Evolutionary conservation across 2,329 filamentous ascomycete genomes (phyloP), one percentile per base, ranked within the genome.

Genomic region (Eurotiales sp.): DNA sequence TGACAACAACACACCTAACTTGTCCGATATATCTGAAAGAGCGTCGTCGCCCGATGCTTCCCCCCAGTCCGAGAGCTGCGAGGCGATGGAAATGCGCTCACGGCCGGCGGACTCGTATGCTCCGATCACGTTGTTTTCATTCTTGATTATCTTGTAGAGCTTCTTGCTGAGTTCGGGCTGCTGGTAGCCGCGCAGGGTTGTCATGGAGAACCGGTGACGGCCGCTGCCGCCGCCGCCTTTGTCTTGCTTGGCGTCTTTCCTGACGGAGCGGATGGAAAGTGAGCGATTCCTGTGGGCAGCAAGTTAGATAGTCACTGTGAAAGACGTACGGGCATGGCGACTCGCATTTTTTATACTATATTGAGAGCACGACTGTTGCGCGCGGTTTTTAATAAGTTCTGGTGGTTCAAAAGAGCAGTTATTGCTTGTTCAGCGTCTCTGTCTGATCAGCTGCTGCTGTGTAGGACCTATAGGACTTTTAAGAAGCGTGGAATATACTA

Each of bases 61-160:
- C 52, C 93, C 93, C 93, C 93, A 99, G 60, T 97, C 91, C 7
- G 90, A 95, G 40, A 99, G 82, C 75, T 97, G 92, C 10, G 85
- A 84, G 14, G 91, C 93, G 63, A 97, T 90, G 45, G 84, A 83
- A 55, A 89, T 74, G 52, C 90, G 88, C 75, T 96, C 92, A 54
- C 86, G 87, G 44, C 85, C 89, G 6, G 92, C 93, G 6, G 83
- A 76, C 74, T 96, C 90, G 73, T 96, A 87, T 44, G 88, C 87
- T 45, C 81, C 78, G 62, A 97, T 90, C 30, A 91, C 85, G 65
- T 87, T 85, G 77, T 96, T 97, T 72, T 95, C 87, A 45, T 87
- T 88, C 76, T 99, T 99, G 78, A 97, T 96, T 55, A 99, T 81
- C 61, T 86, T 87, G 79, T 86, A 95, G 46, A 99, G 84, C 67